Evolutionary conservation across 2,329 filamentous ascomycete genomes (phyloP).

Genomic region (Paraphaeosphaeria minitans): DNA sequence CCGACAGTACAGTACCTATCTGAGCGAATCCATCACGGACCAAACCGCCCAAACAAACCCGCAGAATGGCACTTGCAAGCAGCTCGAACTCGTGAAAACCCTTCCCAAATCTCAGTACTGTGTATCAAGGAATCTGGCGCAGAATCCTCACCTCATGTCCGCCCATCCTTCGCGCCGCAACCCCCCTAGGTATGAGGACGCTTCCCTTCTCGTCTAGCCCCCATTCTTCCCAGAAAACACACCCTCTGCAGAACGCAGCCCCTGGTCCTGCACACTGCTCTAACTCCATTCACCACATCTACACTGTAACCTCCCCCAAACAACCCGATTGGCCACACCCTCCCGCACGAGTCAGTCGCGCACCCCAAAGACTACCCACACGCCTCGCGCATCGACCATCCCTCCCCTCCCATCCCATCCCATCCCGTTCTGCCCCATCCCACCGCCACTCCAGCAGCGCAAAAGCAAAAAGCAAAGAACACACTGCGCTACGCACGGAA

Average conservation of each 20-base stretch:
- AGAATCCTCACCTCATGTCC: not conserved
- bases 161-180: conserved; percentile 2
- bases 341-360: not conserved
- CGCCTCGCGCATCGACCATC: too few species aligned
- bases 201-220: not conserved
- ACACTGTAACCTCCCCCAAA: not conserved
- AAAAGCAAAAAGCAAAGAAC: not conserved
- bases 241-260: not conserved
- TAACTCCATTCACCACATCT: too few species aligned
- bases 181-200: not conserved
- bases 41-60: not conserved
- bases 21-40: not conserved
- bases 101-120: too few species aligned
- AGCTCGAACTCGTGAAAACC: not conserved
- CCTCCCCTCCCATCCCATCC: not conserved
- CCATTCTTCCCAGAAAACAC: not conserved
- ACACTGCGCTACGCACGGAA: too few species aligned
- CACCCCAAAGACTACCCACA: too few species aligned
- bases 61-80: not conserved
- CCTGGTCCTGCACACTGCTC: too few species aligned
- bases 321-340: not conserved
- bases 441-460: not conserved
- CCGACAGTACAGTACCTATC: conserved; percentile 1
- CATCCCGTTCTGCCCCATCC: too few species aligned
- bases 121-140: too few species aligned